Percentiles rank a stretch among this genome's conserved stretches.
Conservation (phyloP, 148 eudicot species). For the Diospyros lotus region DNA sequence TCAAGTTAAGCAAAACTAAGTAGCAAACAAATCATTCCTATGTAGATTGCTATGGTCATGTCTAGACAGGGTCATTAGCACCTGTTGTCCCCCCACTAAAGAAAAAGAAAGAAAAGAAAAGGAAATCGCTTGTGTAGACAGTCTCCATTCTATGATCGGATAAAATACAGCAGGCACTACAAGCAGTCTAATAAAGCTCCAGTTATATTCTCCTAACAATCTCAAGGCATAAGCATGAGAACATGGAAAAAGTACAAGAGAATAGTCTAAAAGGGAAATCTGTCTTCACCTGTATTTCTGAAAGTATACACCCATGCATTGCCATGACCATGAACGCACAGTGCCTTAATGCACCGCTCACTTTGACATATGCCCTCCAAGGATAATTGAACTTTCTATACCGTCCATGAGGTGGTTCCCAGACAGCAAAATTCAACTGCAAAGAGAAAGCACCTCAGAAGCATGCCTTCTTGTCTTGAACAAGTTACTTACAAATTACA, state of each 20-base stretch:
- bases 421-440: conserved; percentile 51
- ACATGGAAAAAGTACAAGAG: background rate
- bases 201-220: background rate
- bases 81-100: too few species aligned
- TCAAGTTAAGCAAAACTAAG: too few species aligned
- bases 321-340: conserved; percentile 82
- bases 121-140: too few species aligned
- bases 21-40: too few species aligned
- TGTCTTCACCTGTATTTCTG: conserved; percentile 61
- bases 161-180: too few species aligned
- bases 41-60: too few species aligned
- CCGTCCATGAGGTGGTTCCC: conserved; percentile 82
- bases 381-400: conserved; percentile 58
- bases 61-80: too few species aligned
- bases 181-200: too few species aligned
- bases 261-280: background rate
- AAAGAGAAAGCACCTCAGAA: conserved; percentile 1
- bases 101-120: too few species aligned
- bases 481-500: background rate
- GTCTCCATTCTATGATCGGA: too few species aligned
- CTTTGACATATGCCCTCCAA: conserved; percentile 54
- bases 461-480: background rate
- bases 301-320: conserved; percentile 70
- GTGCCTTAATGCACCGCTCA: conserved; percentile 69
- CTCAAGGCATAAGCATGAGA: background rate